A percentile compares a stretch with the other conserved stretches of the same genome.
Evolutionary conservation across 2,329 filamentous ascomycete species (phyloP).

Genomic region (Fusarium metavorans): DNA sequence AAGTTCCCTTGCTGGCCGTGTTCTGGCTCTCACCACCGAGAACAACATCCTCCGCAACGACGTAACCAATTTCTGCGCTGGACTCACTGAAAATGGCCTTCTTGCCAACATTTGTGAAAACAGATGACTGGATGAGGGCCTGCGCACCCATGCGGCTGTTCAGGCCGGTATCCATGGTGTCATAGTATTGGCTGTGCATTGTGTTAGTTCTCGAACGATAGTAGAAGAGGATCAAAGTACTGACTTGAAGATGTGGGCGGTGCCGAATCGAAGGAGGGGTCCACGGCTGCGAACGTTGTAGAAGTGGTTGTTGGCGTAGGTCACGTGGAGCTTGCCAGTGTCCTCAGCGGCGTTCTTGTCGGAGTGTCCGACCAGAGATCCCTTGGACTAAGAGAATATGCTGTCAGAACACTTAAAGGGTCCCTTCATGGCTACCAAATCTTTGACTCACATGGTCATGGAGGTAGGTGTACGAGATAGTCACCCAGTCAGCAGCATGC

Average conservation of each 20-base stretch:
- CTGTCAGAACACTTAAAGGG: rapidly evolving
- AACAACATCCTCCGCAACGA: constrained; percentile 30
- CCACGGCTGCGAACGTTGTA: constrained; percentile 69
- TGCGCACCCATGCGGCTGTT: constrained; percentile 42
- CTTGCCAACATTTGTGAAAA: constrained; percentile 40
- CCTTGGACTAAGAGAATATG: constrained; percentile 55
- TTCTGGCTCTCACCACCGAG: constrained; percentile 30
- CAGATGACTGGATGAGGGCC: constrained; percentile 39
- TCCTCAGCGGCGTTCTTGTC: constrained; percentile 70
- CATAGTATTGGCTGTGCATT: constrained; percentile 30
- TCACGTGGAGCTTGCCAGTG: constrained; percentile 68
- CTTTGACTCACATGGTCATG: constrained; percentile 52
- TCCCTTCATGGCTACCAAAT: too few species aligned
- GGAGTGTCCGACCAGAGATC: constrained; percentile 70
- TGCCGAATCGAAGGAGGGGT: constrained; percentile 72
- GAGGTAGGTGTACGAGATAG: constrained; percentile 57
- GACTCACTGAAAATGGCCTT: constrained; percentile 42
- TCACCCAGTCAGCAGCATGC: constrained; percentile 58
- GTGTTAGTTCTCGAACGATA: background rate
- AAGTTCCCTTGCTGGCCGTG: constrained; percentile 17
- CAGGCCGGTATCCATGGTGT: constrained; percentile 43
- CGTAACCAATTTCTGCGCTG: constrained; percentile 26
- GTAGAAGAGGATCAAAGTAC: rapidly evolving
- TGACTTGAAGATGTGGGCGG: constrained; percentile 60
- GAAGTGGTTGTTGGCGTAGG: constrained; percentile 72